These are phyloP conservation scores for Immersiella caudata DNA, from an alignment of 495 filamentous ascomycete species.

Conservation along the genomic window DNA sequence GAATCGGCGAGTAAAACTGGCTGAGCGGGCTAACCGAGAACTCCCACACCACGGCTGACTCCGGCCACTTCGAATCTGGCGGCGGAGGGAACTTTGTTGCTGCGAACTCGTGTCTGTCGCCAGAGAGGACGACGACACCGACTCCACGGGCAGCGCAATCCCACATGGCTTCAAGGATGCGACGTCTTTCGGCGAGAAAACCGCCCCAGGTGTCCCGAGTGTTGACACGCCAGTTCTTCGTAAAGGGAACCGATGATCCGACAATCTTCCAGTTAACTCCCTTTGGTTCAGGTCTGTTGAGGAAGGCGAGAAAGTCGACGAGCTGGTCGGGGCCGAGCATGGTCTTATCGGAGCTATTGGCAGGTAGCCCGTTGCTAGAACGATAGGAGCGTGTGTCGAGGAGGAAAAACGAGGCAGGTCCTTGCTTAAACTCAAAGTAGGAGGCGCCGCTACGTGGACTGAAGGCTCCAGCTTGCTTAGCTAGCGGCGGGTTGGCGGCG, in stretches of 20 bases:
- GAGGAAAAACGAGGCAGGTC: slow-evolving; percentile 92
- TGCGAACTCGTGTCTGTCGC: slow-evolving; percentile 93
- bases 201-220: slow-evolving; percentile 89
- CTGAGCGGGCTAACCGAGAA: slow-evolving; percentile 86
- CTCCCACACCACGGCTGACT: slow-evolving; percentile 71
- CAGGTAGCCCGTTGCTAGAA: slow-evolving; percentile 55
- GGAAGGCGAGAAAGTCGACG: slow-evolving; percentile 73
- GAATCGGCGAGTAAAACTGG: slow-evolving; percentile 90
- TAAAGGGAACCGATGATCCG: slow-evolving; percentile 86
- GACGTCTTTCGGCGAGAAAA: slow-evolving; percentile 75
- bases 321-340: slow-evolving; percentile 86
- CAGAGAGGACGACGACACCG: slow-evolving; percentile 82
- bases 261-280: slow-evolving; percentile 94
- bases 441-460: slow-evolving; percentile 57
- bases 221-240: slow-evolving; percentile 91
- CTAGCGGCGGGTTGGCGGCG: slow-evolving; percentile 75
- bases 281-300: slow-evolving; percentile 65
- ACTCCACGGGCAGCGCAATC: slow-evolving; percentile 68
- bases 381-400: slow-evolving; percentile 90
- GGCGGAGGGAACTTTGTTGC: slow-evolving; percentile 86
- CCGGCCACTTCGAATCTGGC: slow-evolving; percentile 54
- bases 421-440: slow-evolving; percentile 85
- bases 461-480: slow-evolving; percentile 42
- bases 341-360: slow-evolving; percentile 64
- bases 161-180: slow-evolving; percentile 90